Evolutionary conservation across 176 grass and related monocot species (phyloP), one percentile per base, ranked within the genome.

Genomic region (Raddia guianensis): DNA sequence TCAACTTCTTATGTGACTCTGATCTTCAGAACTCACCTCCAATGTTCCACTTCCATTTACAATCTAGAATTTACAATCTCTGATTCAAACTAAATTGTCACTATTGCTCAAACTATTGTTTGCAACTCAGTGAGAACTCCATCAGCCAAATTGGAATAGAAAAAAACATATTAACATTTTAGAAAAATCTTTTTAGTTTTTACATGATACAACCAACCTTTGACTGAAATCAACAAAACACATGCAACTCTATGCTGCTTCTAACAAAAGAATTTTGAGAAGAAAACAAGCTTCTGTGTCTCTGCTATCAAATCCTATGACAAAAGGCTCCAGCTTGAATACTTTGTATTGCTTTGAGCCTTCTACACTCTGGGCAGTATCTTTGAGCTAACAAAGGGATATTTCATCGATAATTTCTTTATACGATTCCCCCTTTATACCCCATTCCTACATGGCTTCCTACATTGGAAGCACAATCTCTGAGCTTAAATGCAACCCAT

Each of bases 91-190:
- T 54, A 27, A 37, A 37, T 33, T 73, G 4, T 37, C 15, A 53
- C 49, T 35, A 72, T 72, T 72, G 13, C 27, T 53, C 15, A 14
- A 50, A 49, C 27, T 71, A 72, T 40, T 21, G 47, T 75, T 37
- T 49, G 15, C 49, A 80, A n/a, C 49, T 12, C 7, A 72, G 6
- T 69, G 37, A 32, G 16, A 43, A 83, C 20, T 46, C 49, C 11
- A 81, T 33, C n/a, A 75, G 10, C 7, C 46, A 68, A 74, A 45
- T 14, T 43, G 46, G 35, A 74, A 54, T 61, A 2, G 14, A 49
- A 34, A 11, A 16, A 54, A 70, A 81, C 37, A 54, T 44, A 40
- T 58, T 33, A 78, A 49, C 18, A 67, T 18, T 79, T 78, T 54
- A 49, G 16, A 67, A 10, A 21, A 14, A 45, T n/a, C 50, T n/a